Base-by-base conservation (phyloP, 2,329 filamentous ascomycete genomes). In the Aureobasidium zeae region DNA sequence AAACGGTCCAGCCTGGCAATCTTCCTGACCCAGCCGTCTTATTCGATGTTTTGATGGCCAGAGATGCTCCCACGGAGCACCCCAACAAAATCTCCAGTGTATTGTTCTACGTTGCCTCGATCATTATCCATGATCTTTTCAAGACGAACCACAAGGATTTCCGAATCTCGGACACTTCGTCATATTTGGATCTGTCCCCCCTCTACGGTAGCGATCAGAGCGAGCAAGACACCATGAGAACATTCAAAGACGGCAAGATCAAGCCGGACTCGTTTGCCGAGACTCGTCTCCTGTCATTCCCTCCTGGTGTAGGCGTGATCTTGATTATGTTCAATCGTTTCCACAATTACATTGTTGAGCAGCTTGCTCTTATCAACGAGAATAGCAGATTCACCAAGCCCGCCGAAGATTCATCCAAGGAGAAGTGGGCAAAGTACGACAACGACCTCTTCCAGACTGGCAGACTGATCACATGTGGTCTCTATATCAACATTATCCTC, bases 321-420 rank as follows among this genome's bases (percentile, higher is more conserved):
- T 59, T 86, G 26, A 76, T 85, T 51, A 74, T 83, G 63, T 85
- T 82, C 67, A 74, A 73, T 46, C 65, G 69, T 16, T 93, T 93
- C 64, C 89, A 95, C 64, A 95, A 96, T 63, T 74, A 91, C 51
- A 77, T 87, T 0, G 87, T 84, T 1, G 74, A 79, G 43, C 82
- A 89, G 48, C 68, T 95, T 13, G 83, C 83, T 0, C 66, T 73
- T n/a, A 89, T 95, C 62, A 94, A 95, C 55, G 88, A 95, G 54
- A 76, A 77, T 32, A 79, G 78, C 12, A 76, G 84, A 16, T 95
- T 94, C 63, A 75, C 72, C 0, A 79, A 77, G 48, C 85, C 86
- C 2, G 75, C 81, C 30, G 67, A 69, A 19, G 57, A 66, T 15
- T 53, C 56, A 0, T 53, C 48, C 0, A 24, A 62, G 17, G 54